Base-by-base conservation (phyloP, 192 early-diverging fungal genomes). In the Dissophora ornata region DNA sequence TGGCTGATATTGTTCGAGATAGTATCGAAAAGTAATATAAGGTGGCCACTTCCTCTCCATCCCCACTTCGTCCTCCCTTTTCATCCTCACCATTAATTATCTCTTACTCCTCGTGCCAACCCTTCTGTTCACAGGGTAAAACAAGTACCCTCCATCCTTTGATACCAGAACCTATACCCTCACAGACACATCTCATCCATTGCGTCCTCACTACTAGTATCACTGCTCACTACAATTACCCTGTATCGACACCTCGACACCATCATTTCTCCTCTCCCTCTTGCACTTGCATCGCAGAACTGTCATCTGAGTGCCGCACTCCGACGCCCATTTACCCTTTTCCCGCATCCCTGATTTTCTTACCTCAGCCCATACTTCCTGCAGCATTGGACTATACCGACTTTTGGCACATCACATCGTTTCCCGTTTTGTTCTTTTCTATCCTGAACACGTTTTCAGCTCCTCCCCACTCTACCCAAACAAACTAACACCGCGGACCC, bases 11-110 rank as follows among this genome's bases (percentile, higher is more conserved):
- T 26, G 26, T 8, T 38, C 16, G 28, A 19, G 61, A 34, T 24
- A 33, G 21, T 16, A 21, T 7, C 49, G 41, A 45, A 54, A 65
- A 65, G 38, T 45, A 65, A 52, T 65, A 52, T 33, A 46, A 65
- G 34, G 9, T 21, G 16, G 48, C 44, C 54, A n/a, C 38, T 9
- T 38, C 12, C 42, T 25, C 33, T 34, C 44, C 1, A 1, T 32
- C 26, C 42, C 19, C 41, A 25, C 41, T 28, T 28, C 19, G 9
- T 19, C 16, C 40, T 51, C 1, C 34, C 41, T 38, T 25, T 15
- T 50, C 25, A 18, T 41, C n/a, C 15, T 19, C 25, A n/a, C n/a
- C n/a, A n/a, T n/a, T n/a, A n/a, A n/a, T n/a, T n/a, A n/a, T n/a
- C n/a, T n/a, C n/a, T n/a, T n/a, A n/a, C n/a, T n/a, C n/a, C n/a